Base-by-base conservation (phyloP, 2,329 filamentous ascomycete species). In the Fusarium newnesense region DNA sequence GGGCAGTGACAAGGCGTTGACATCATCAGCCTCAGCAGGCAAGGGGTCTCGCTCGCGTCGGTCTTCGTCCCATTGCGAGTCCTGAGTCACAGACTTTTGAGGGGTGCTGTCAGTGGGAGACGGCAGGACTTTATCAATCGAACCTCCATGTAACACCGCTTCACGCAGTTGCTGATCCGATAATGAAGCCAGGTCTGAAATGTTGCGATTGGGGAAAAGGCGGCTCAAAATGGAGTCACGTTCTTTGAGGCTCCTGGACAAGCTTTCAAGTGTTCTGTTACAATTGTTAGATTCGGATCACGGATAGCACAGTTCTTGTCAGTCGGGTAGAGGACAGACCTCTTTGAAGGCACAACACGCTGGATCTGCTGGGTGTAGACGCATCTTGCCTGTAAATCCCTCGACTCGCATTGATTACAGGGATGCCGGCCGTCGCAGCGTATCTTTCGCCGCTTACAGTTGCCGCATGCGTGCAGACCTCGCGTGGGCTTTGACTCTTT, bases 11-110 rank as follows among this genome's bases (percentile, higher is more conserved):
- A 64, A n/a, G 8, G 54, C 60, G 30, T 64, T 64, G 30, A 64
- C 60, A 43, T 64, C 60, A 42, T 64, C 60, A 42, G 60, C 60
- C 16, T 64, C 60, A 24, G 60, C 28, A n/a, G 60, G 60, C 9
- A 60, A 26, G 9, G 43, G 56, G 28, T 61, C 56, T 21, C 54
- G 24, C 32, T 49, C 54, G 7, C 54, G 60, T 61, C 56, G 30
- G 12, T 49, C 56, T 7, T 64, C 60, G 26, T 64, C 60, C 60
- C 60, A 49, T 4, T 64, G 36, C 11, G 60, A 64, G 19, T 37
- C 43, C 21, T 43, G 60, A 12, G 43, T 49, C 4, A 64, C 36
- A 1, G 28, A 40, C 9, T 4, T 8, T 12, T 61, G 44, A 15
- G 54, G 42, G 12, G 36, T 49, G 11, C 40, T 49, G 7, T 64